Base-by-base conservation (phyloP, 2,329 filamentous ascomycete genomes). In the Colletotrichum siamense region DNA sequence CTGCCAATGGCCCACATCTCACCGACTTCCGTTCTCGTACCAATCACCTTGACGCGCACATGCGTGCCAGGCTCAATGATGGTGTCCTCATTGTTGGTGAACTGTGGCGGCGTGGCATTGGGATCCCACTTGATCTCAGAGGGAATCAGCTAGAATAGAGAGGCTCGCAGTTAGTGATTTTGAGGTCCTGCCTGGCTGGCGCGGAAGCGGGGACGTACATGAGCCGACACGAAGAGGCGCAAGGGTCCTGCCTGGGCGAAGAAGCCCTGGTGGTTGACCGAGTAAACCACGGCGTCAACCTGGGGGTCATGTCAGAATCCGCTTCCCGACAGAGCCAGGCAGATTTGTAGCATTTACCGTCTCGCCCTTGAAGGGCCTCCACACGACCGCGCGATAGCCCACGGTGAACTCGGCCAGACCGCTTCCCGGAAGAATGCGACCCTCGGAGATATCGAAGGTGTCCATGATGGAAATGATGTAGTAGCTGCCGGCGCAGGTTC, bases 391-490 rank as follows among this genome's bases (percentile, higher is more conserved):
- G 77, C 96, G 95, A 84, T 98, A 99, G 81, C 95, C 93, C 64
- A 99, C 96, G 1, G 95, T 98, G 84, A 98, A 99, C 86, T 98
- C 95, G 24, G 97, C 96, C 79, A 98, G 91, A 12, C 96, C 97
- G 77, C 94, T 98, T 10, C 96, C 95, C 5, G 97, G 96, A 73
- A 98, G 91, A 77, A 99, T 96, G 80, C 95, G 94, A 15, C 96
- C 96, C 82, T 98, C 96, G 18, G 95, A 98, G 82, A 99, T 96
- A 80, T 98, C 95, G 82, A 98, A 96, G 65, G 96, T 95, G 85
- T 98, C 96, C 92, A 99, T 96, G 82, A 99, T 98, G 83, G 96
- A 97, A 81, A 99, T 97, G 83, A 99, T 98, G 86, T 97, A 99
- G 89, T 98, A 98, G 84, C 95, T 95, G 75, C 97, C 97, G 5